A percentile compares a stretch with the other conserved stretches of the same genome.
These are phyloP conservation scores for Roridomyces roridus DNA, from an alignment of 768 basidiomycete genomes.

Conservation along the genomic window DNA sequence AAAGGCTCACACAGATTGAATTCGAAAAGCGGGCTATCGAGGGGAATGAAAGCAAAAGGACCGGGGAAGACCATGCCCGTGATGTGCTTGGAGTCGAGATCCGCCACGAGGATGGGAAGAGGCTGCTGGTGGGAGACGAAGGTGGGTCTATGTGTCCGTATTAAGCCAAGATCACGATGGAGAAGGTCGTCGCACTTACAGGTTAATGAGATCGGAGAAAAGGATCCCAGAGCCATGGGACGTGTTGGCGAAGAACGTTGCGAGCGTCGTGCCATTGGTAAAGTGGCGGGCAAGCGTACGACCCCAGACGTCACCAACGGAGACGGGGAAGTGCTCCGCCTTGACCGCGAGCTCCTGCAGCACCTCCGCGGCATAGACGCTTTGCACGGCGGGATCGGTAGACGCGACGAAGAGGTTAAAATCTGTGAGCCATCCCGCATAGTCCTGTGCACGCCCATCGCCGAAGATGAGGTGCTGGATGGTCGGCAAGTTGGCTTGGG, in stretches of 20 bases:
- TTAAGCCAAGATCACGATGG: neutral
- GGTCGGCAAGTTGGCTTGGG: conserved; percentile 46
- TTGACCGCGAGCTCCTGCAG: conserved; percentile 32
- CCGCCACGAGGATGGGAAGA: conserved; percentile 44
- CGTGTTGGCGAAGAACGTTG: conserved; percentile 34
- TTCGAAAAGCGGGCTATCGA: conserved; percentile 40
- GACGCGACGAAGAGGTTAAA: conserved; percentile 18
- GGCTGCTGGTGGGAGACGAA: conserved; percentile 43
- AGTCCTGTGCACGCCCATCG: conserved; percentile 25
- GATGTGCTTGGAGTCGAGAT: conserved; percentile 31
- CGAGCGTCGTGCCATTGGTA: conserved; percentile 39
- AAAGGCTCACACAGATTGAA: conserved; percentile 34
- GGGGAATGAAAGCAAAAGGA: conserved; percentile 34
- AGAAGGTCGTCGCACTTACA: conserved; percentile 30
- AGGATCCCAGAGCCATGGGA: conserved; percentile 40
- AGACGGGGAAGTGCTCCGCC: conserved; percentile 44
- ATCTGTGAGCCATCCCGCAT: conserved; percentile 41
- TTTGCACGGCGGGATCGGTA: conserved; percentile 26
- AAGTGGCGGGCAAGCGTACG: conserved; percentile 25
- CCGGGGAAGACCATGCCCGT: conserved; percentile 29
- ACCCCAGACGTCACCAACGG: conserved; percentile 24
- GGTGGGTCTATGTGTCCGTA: conserved; percentile 27
- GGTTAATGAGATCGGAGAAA: conserved; percentile 39
- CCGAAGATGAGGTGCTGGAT: conserved; percentile 45
- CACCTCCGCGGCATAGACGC: conserved; percentile 23